These are phyloP conservation scores for Diaporthe capsici DNA, from an alignment of 2,329 filamentous ascomycete genomes.

Conservation along the genomic window DNA sequence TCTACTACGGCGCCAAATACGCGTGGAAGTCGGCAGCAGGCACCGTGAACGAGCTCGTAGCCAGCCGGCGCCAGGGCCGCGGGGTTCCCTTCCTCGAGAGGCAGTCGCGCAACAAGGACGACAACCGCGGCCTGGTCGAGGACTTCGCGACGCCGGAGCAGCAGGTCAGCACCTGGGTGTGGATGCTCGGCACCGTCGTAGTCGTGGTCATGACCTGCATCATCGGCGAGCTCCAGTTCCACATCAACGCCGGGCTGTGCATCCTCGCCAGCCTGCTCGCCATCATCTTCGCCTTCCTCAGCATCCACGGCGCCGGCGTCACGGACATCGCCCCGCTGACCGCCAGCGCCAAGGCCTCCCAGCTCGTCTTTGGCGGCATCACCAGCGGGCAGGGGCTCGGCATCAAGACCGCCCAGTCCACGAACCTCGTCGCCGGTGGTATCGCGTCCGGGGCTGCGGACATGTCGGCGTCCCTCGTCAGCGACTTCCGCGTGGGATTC, in stretches of 20 bases:
- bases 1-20: conserved; percentile 58
- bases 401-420: conserved; percentile 67
- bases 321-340: conserved; percentile 75
- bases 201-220: conserved; percentile 66
- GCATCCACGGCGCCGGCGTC: conserved; percentile 71
- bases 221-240: conserved; percentile 65
- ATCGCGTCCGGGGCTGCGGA: conserved; percentile 69
- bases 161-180: conserved; percentile 68
- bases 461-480: conserved; percentile 66
- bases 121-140: conserved; percentile 43
- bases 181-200: conserved; percentile 62
- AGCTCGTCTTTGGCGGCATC: conserved; percentile 76
- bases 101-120: conserved; percentile 40
- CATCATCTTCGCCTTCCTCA: conserved; percentile 73
- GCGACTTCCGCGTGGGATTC: conserved; percentile 78
- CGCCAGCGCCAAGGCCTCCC: conserved; percentile 77
- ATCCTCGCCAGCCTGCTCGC: conserved; percentile 69
- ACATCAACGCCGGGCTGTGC: conserved; percentile 69
- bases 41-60: conserved; percentile 53
- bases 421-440: conserved; percentile 76
- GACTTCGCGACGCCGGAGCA: conserved; percentile 63
- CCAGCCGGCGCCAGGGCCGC: conserved; percentile 43
- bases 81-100: conserved; percentile 18
- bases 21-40: conserved; percentile 60
- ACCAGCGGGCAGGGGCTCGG: conserved; percentile 68